Conservation (phyloP, 2,329 filamentous ascomycete species). For the Cladosporium halotolerans region DNA sequence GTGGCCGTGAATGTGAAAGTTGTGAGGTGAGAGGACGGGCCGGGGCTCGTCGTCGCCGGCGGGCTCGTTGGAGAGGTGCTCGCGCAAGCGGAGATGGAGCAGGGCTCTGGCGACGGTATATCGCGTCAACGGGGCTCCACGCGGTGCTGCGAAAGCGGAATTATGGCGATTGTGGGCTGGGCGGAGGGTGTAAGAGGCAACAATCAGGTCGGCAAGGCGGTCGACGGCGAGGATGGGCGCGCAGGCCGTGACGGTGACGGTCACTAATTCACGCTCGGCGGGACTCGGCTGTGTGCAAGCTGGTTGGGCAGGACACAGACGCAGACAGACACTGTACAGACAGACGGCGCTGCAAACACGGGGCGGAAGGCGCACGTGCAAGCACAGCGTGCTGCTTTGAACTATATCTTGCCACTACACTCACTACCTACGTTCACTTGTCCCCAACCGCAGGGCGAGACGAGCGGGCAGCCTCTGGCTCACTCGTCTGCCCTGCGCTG, state of each 20-base stretch:
- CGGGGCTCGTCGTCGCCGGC: neutral
- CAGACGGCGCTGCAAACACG: too few relatives aligned
- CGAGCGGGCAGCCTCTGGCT: too few relatives aligned
- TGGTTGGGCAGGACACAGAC: neutral
- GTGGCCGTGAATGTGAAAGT: neutral
- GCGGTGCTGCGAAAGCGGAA: neutral
- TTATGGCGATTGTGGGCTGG: neutral
- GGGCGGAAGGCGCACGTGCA: too few relatives aligned
- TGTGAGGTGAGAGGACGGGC: neutral
- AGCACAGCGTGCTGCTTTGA: too few relatives aligned
- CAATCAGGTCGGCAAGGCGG: neutral
- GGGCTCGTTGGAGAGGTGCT: conserved; percentile 2
- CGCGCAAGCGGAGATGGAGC: conserved; percentile 5
- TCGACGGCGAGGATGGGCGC: neutral
- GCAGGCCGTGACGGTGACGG: conserved; percentile 4
- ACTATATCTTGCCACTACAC: too few relatives aligned
- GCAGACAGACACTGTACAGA: too few relatives aligned
- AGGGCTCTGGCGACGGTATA: conserved; percentile 6
- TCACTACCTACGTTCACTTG: too few relatives aligned
- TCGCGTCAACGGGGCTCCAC: neutral
- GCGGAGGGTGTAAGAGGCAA: neutral
- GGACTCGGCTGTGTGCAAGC: conserved; percentile 6
- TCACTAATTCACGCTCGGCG: conserved; percentile 8
- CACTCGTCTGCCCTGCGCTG: too few relatives aligned
- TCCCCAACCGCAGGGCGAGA: too few relatives aligned